Conservation (phyloP, 2,329 filamentous ascomycete genomes). For the Hansfordia pulvinata region DNA sequence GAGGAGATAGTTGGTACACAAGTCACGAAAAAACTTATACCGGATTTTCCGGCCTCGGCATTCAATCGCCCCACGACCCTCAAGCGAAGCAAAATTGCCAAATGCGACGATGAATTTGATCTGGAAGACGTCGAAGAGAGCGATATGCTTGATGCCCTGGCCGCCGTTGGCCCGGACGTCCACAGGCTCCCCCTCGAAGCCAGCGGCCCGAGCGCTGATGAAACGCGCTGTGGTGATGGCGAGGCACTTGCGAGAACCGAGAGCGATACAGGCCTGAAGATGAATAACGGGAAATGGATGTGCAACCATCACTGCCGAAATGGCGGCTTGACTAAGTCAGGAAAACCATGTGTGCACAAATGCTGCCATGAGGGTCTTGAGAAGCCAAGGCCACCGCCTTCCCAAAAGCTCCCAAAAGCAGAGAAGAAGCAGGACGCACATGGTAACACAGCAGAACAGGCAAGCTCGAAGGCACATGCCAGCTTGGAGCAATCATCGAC, state of each 20-base stretch:
- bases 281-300: conserved; percentile 59
- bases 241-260: conserved; percentile 22
- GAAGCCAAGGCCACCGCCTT: conserved; percentile 38
- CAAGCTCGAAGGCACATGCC: too few species aligned
- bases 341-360: conserved; percentile 48
- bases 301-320: conserved; percentile 57
- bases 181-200: conserved; percentile 8
- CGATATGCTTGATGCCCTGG: conserved; percentile 22
- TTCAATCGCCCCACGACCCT: conserved; percentile 10
- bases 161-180: conserved; percentile 9
- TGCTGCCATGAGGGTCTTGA: conserved; percentile 62
- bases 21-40: conserved; percentile 13
- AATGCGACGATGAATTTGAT: conserved; percentile 7
- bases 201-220: neutral
- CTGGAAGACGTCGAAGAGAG: conserved; percentile 24
- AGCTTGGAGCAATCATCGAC: too few species aligned
- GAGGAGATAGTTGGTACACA: conserved; percentile 65
- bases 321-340: conserved; percentile 19
- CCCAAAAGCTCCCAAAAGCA: too few species aligned
- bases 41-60: conserved; percentile 17
- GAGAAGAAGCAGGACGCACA: conserved; percentile 12
- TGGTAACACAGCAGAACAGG: too few species aligned
- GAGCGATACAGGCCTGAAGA: conserved; percentile 16
- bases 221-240: conserved; percentile 28
- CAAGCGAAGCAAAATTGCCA: neutral